These are phyloP conservation scores for Xylaria sp. DNA, from an alignment of 2,329 filamentous ascomycete genomes.

Conservation along the genomic window DNA sequence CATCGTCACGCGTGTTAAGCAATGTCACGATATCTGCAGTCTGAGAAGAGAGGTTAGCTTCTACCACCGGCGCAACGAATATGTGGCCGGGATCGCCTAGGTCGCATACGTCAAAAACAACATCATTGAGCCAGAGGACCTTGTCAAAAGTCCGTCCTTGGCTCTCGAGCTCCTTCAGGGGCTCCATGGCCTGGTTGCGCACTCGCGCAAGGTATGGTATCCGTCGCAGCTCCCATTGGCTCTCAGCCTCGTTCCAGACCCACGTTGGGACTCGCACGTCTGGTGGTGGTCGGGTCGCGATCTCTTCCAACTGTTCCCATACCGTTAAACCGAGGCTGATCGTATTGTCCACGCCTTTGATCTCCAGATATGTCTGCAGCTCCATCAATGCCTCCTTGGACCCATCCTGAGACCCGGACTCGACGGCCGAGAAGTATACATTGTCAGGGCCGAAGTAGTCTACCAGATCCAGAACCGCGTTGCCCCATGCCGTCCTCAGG, in stretches of 20 bases:
- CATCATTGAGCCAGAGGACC: constrained; percentile 56
- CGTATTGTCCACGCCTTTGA: constrained; percentile 46
- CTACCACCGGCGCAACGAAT: too few relatives aligned
- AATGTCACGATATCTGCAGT: constrained; percentile 47
- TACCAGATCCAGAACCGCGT: constrained; percentile 51
- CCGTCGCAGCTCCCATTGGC: constrained; percentile 52
- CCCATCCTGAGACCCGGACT: constrained; percentile 63
- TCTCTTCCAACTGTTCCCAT: constrained; percentile 52
- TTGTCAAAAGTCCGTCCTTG: constrained; percentile 50
- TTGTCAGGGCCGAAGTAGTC: constrained; percentile 54
- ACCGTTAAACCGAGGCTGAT: constrained; percentile 52
- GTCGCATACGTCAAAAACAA: constrained; percentile 48
- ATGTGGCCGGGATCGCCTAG: constrained; percentile 16
- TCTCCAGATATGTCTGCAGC: constrained; percentile 49
- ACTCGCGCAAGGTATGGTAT: constrained; percentile 63
- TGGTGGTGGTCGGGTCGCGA: constrained; percentile 37
- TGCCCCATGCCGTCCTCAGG: constrained; percentile 55
- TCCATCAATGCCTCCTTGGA: constrained; percentile 57
- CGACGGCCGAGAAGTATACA: constrained; percentile 60
- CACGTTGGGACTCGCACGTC: constrained; percentile 48
- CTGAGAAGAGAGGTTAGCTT: constrained; percentile 23
- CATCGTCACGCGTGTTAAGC: constrained; percentile 48
- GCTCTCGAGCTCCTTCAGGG: constrained; percentile 46
- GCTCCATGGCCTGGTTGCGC: constrained; percentile 58
- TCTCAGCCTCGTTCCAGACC: constrained; percentile 50